Evolutionary conservation across 306 rosid genomes (phyloP).

Genomic region (Glycine tomentella): DNA sequence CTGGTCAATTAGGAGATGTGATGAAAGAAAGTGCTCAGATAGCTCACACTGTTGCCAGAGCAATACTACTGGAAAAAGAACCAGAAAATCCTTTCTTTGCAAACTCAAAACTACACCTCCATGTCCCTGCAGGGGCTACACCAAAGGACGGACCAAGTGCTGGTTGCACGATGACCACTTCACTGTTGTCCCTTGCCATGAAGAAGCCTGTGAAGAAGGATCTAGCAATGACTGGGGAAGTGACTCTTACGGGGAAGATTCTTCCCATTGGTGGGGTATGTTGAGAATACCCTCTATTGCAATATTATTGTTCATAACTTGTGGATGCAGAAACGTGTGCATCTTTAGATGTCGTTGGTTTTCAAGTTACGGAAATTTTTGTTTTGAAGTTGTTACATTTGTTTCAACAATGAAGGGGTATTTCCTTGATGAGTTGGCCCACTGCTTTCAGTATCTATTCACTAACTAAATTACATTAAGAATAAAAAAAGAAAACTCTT

Average conservation of each 20-base stretch:
- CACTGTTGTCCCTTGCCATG: conserved; percentile 86
- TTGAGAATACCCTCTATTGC: conserved; percentile 29
- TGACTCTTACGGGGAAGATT: conserved; percentile 93
- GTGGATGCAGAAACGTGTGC: not conserved
- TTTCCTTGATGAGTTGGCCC: conserved; percentile 12
- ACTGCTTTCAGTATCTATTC: conserved; percentile 29
- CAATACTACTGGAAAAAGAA: conserved; percentile 64
- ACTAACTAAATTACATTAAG: not conserved
- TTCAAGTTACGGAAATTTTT: not conserved
- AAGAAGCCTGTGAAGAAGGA: conserved; percentile 90
- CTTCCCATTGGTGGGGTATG: conserved; percentile 99
- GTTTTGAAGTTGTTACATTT: not conserved
- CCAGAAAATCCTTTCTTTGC: conserved; percentile 79
- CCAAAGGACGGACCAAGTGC: conserved; percentile 99
- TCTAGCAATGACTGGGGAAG: conserved; percentile 99
- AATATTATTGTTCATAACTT: conserved; percentile 32
- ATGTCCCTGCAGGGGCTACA: conserved; percentile 97
- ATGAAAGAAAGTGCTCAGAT: conserved; percentile 99
- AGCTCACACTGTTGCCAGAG: conserved; percentile 90
- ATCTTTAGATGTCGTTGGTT: conserved; percentile 24
- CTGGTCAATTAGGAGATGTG: conserved; percentile 99
- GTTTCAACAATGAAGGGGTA: not conserved
- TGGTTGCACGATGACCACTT: conserved; percentile 99
- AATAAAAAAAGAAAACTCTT: not conserved
- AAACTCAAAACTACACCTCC: conserved; percentile 86